Base-by-base conservation (phyloP, 169 alveolate genomes). In the Perkinsus marinus region DNA sequence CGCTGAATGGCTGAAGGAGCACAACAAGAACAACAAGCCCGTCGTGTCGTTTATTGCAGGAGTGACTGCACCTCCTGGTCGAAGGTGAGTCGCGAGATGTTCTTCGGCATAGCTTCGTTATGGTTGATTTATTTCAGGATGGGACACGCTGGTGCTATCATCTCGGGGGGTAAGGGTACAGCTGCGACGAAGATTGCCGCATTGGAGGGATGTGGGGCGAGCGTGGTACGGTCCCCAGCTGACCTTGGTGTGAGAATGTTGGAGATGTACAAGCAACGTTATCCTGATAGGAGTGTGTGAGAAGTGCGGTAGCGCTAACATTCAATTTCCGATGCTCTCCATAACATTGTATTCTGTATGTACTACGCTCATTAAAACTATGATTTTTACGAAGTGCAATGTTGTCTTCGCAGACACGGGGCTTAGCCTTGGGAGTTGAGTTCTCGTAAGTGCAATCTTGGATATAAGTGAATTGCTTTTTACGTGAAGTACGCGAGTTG, bases 101-200 rank as follows among this genome's bases (percentile, higher is more conserved):
- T n/a, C n/a, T n/a, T n/a, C n/a, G n/a, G 38, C 6, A 37, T 39
- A 68, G 37, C 5, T 39, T 16, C 38, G 0, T 89, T 0, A 26
- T 0, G 39, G 22, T n/a, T 9, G 30, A 0, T 92, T 89, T 13
- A 0, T 69, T 90, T 93, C 90, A 91, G 93, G 92, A 92, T 93
- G 95, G 98, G 99, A 43, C 99, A 98, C 94, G 99, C 99, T n/a
- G 99, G 99, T 90, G 99, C 99, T 68, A 97, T 98, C 93, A 97
- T 98, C 91, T 96, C 98, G 69, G 99, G 99, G 38, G 99, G 99
- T 89, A 98, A 98, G 93, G 99, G 99, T 46, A 97, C 98, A 37
- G 99, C 99, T 16, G 96, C 96, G 68, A 99, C 96, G 37, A 98
- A 98, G 94, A 96, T 98, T 39, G 93, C 94, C 92, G 98, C 98